Evolutionary conservation across 108 stramenopile genomes (phyloP), one percentile per base, ranked within the genome.

Genomic region (Chaetoceros tenuissimus): DNA sequence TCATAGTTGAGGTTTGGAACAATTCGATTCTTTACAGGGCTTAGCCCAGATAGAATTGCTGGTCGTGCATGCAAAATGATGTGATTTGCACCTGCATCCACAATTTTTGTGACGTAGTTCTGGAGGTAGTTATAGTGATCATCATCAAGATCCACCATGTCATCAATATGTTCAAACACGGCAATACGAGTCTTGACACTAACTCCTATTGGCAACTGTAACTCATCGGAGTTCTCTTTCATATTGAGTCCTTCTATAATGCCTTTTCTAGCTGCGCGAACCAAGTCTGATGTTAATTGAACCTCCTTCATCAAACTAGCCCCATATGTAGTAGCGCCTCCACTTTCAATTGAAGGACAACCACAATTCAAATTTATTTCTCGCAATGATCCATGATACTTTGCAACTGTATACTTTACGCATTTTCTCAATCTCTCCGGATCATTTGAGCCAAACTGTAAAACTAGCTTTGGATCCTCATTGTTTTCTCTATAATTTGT

Each of bases 281-380:
- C 61, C 16, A 78, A 54, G 31, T 21, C 20, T 19, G 48, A 25
- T n/a, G 77, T 78, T 22, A 74, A 47, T 3, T 20, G 23, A 17
- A 70, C 56, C 3, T 74, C 31, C 34, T 72, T 71, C 77, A 78
- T 78, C 1, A 78, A 57, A 28, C 69, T 74, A 13, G 73, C 77
- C 25, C 77, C 73, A 28, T 74, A 78, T 16, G 67, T 63, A 2
- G 73, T 20, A 24, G 77, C 62, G 31, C 77, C 77, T 3, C 77
- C 77, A 20, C 62, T 48, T 43, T 74, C 73, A 22, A 78, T 78
- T 10, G 59, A 52, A 1, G 77, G 77, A 44, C 77, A 78, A 10
- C 77, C 77, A 61, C 77, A 74, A 54, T 78, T 78, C 3, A 78
- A 43, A 60, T 78, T 78, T 25, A 78, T 72, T 51, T 68, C 73